phyloP scores from a whole-genome alignment of 352 stramenopile genomes.

The Thraustochytrium sp. region DNA sequence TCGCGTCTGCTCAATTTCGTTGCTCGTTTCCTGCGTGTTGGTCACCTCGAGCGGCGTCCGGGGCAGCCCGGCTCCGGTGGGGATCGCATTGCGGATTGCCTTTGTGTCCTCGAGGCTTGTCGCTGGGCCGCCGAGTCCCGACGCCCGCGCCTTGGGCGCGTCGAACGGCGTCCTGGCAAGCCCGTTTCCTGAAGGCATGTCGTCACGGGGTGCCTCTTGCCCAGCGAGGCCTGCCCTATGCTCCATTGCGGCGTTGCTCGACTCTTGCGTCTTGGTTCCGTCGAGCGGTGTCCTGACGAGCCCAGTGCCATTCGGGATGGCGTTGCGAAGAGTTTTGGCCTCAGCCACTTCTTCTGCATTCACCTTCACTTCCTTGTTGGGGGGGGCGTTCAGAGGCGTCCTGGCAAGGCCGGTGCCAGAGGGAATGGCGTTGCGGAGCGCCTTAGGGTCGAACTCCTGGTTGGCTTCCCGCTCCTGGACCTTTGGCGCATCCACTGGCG shows the following conservation, averaged over 20 bases:
- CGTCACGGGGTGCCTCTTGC: neutral
- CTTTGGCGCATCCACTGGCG: too few species aligned
- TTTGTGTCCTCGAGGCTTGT: neutral
- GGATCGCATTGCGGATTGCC: too few species aligned
- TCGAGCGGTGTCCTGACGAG: neutral
- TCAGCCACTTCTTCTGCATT: neutral
- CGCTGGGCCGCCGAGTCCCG: neutral
- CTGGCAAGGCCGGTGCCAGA: neutral
- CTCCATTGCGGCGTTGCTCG: neutral
- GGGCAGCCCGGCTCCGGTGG: too few species aligned
- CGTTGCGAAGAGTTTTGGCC: neutral
- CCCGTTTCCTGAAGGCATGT: neutral
- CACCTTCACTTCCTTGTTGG: too few species aligned
- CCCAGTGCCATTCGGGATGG: neutral
- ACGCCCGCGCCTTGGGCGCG: neutral
- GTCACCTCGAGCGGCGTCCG: too few species aligned
- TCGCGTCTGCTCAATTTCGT: too few species aligned
- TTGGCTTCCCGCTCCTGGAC: too few species aligned
- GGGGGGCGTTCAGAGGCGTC: neutral
- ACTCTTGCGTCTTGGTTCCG: neutral
- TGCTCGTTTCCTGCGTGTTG: too few species aligned
- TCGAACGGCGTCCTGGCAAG: conserved; percentile 9
- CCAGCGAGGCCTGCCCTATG: neutral
- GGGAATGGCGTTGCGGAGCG: neutral
- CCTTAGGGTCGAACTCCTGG: too few species aligned